Conservation (phyloP, 208 protist genomes). For the Trypanosoma theileri region DNA sequence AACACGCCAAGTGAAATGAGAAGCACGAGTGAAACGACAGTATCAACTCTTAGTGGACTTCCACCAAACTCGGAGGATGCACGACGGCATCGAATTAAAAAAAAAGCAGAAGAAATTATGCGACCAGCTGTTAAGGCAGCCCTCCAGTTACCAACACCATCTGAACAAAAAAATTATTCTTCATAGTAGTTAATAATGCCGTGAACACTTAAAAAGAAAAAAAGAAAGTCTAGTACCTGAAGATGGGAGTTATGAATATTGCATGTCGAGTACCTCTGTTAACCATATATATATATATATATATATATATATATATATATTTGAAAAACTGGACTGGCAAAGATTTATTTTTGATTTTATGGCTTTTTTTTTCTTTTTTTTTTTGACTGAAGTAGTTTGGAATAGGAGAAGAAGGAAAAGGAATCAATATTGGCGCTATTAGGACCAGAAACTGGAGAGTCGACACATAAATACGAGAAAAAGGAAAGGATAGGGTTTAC, state of each 20-base stretch:
- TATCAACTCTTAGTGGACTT: background rate
- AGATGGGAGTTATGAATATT: background rate
- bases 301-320: slow-evolving; percentile 18
- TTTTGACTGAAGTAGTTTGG: too few species aligned
- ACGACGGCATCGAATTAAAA: slow-evolving; percentile 4
- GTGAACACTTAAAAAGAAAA: background rate
- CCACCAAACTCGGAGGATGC: slow-evolving; percentile 13
- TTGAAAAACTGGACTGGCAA: background rate
- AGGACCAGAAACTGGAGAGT: too few species aligned
- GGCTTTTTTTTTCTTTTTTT: too few species aligned
- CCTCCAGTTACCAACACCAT: background rate
- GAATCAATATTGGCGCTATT: too few species aligned
- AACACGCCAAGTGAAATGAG: too few species aligned
- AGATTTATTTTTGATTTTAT: too few species aligned
- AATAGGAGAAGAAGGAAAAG: too few species aligned
- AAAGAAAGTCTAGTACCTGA: background rate
- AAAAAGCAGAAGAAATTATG: slow-evolving; percentile 16
- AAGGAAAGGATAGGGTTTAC: too few species aligned
- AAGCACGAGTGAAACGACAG: too few species aligned
- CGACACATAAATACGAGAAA: too few species aligned
- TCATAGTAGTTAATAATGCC: too few species aligned
- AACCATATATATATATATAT: slow-evolving; percentile 5
- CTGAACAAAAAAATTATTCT: too few species aligned
- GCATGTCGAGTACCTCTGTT: background rate
- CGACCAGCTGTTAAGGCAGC: slow-evolving; percentile 5